Percentiles rank a stretch among this genome's conserved stretches.
Conservation (phyloP, 2,329 filamentous ascomycete genomes). For the Bretziella fagacearum region DNA sequence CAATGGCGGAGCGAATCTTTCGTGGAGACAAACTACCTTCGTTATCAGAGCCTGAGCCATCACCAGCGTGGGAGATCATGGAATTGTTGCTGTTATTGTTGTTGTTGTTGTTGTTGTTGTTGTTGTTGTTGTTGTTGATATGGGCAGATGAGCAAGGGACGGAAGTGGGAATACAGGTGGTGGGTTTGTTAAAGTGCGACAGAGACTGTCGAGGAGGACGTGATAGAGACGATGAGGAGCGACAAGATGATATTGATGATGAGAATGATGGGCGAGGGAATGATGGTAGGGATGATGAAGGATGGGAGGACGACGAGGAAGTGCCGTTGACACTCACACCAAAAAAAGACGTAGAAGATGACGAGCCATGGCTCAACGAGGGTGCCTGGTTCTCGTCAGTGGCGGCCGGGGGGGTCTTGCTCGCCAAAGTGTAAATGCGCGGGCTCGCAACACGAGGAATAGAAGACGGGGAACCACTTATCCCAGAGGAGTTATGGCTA, state of each 20-base stretch:
- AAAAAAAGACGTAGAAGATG: slow-evolving; percentile 13
- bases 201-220: neutral
- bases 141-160: neutral
- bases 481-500: slow-evolving; percentile 1
- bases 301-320: slow-evolving; percentile 8
- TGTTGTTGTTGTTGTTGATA: neutral
- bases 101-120: neutral
- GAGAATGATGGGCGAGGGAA: neutral
- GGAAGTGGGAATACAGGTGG: too few relatives aligned
- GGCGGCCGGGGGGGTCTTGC: neutral
- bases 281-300: neutral
- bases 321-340: slow-evolving; percentile 14
- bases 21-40: slow-evolving; percentile 14
- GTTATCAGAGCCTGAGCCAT: slow-evolving; percentile 15
- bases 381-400: slow-evolving; percentile 11
- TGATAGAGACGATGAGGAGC: neutral
- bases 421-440: slow-evolving; percentile 6
- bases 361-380: slow-evolving; percentile 3
- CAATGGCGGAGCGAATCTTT: slow-evolving; percentile 14
- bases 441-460: slow-evolving; percentile 13
- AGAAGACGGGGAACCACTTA: slow-evolving; percentile 12
- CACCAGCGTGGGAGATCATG: neutral
- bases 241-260: neutral
- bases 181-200: neutral
- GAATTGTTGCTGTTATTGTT: neutral